Base-by-base conservation (phyloP, 2,329 filamentous ascomycete genomes). In the Trichoderma polysporum region DNA sequence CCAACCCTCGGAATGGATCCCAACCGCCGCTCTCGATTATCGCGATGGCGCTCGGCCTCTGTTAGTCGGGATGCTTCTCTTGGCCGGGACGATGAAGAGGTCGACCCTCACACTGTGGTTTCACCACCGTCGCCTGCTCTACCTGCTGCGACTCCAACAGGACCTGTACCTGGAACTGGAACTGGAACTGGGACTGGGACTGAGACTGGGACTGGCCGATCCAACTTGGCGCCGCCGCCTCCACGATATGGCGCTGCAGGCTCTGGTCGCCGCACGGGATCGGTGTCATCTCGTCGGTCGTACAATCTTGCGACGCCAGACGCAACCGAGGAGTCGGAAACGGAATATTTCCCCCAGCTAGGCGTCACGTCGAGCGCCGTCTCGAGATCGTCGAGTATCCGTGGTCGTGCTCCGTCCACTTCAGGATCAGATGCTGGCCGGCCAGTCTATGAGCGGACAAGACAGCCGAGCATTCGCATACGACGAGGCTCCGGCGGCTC, bases 391-490 rank as follows among this genome's bases (percentile, higher is more conserved):
- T 67, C 64, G 13, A 57, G 35, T n/a, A 19, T 58, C 31, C 45
- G 39, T n/a, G 56, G 66, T 19, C 67, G 64, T 0, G 41, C 57
- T 4, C 52, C 37, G 13, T 64, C 64, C 2, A 27, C 27, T 17
- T 29, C 45, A 6, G 52, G 58, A 3, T 68, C 64, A 3, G 58
- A 59, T 4, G 41, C 29, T 15, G 54, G 17, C 13, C 67, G 64
- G 2, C 67, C 63, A 4, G 22, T 27, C 1, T 52, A 61, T 10
- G 70, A 69, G 8, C 66, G 66, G 5, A 25, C 65, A 8, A 63
- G 69, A 22, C 69, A 68, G 7, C 72, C 72, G 2, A 74, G 72
- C n/a, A 73, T 74, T 19, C 70, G 72, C 41, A 71, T 73, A 4
- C 69, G 72, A 33, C 69, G 68, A 27, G 70, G 63, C 37, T 69